Evolutionary conservation across 345 rosid genomes (phyloP), one percentile per base, ranked within the genome.

Genomic region (Citrus mangshanensis): DNA sequence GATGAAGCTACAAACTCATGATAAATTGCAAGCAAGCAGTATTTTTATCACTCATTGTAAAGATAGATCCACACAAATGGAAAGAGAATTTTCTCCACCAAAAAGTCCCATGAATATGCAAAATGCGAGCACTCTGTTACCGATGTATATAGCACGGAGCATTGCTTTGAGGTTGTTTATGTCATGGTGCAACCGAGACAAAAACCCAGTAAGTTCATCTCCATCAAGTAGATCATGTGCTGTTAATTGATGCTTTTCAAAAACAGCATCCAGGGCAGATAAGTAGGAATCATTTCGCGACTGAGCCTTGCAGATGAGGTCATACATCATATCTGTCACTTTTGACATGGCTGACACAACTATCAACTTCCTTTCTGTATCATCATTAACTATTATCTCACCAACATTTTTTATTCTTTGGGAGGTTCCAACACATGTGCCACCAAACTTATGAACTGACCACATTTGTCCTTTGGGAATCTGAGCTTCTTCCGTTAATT

Each of bases 271-370:
- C 62, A 88, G 62, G 2, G 97, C 97, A 78, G 95, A 85, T 22
- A 89, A 32, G 75, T 93, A 97, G 49, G 98, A 90, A 77, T 89
- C 98, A 82, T 93, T 97, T 54, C 98, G 89, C 14, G 93, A 86
- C 69, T 93, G 95, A 58, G 98, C 99, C 91, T 88, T 93, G 84
- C 80, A 37, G 46, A 97, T 86, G 77, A 97, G 93, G 77, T 93
- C 97, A 79, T 93, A 97, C 96, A 97, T 97, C 98, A 97, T 93
- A 85, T 97, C 99, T 1, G 99, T 97, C 78, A 97, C 99, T 85
- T 94, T 94, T 6, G 99, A 93, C 99, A 97, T 92, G 14, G 99
- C 98, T 5, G 97, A 97, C 40, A 97, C 99, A 73, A 97, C 93
- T 61, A 89, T 92, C 81, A 97, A 87, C 82, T 94, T 94, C 37